Conservation (phyloP, 768 basidiomycete species). For the Rhodotorula diobovata region DNA sequence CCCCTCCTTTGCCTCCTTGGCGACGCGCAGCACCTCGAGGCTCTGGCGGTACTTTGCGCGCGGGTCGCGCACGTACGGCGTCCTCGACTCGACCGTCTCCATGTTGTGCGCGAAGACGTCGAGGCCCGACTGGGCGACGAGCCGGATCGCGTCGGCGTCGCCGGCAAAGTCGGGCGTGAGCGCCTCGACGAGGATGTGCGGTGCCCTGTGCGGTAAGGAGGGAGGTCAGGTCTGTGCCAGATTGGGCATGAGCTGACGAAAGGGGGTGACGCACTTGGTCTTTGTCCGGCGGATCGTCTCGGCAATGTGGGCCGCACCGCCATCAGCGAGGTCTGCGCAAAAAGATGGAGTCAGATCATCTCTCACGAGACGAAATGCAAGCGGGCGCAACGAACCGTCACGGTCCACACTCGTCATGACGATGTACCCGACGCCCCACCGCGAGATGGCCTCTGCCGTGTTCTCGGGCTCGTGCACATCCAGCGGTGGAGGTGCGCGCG, state of each 20-base stretch:
- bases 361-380: not conserved
- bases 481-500: slow-evolving; percentile 75
- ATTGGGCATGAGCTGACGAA: not conserved
- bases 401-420: slow-evolving; percentile 94
- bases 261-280: slow-evolving; percentile 63
- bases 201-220: slow-evolving; percentile 60
- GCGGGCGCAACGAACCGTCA: slow-evolving; percentile 68
- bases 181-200: slow-evolving; percentile 92
- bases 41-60: slow-evolving; percentile 68
- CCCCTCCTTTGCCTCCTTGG: slow-evolving; percentile 67
- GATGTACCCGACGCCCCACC: slow-evolving; percentile 97
- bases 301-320: slow-evolving; percentile 89
- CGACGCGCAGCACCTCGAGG: slow-evolving; percentile 70
- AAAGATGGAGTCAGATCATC: no score
- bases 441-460: slow-evolving; percentile 93
- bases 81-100: slow-evolving; percentile 89
- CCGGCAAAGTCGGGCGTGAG: slow-evolving; percentile 92
- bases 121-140: slow-evolving; percentile 85
- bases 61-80: slow-evolving; percentile 91
- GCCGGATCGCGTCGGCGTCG: slow-evolving; percentile 63
- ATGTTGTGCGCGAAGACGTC: slow-evolving; percentile 98
- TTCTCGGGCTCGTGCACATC: slow-evolving; percentile 97
- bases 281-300: slow-evolving; percentile 93
- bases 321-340: slow-evolving; percentile 73
- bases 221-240: not conserved